Percentiles rank a stretch among this genome's conserved stretches.
Evolutionary conservation across 345 rosid genomes (phyloP).

Genomic region (Euphorbia tirucalli): DNA sequence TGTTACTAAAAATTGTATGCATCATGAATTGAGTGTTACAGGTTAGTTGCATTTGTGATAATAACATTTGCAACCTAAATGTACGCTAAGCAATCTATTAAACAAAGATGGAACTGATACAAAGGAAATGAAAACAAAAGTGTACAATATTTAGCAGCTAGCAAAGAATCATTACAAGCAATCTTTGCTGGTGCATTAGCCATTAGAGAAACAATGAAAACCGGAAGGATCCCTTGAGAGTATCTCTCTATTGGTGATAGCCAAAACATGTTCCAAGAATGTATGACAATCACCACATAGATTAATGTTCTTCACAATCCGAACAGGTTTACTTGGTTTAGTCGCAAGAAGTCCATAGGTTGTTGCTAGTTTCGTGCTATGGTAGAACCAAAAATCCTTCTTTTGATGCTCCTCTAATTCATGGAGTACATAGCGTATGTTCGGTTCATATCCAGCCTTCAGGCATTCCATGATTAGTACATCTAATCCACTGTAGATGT

Average conservation of each 20-base stretch:
- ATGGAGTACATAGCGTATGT: constrained; percentile 85
- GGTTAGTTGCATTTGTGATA: no score
- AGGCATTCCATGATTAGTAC: constrained; percentile 66
- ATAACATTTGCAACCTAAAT: neutral
- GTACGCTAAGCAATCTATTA: neutral
- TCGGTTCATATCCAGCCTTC: constrained; percentile 67
- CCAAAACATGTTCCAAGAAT: constrained; percentile 57
- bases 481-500: constrained; percentile 68
- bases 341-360: constrained; percentile 66
- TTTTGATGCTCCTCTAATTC: constrained; percentile 87
- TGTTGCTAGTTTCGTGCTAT: constrained; percentile 84
- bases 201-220: constrained; percentile 66
- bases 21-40: no score
- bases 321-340: constrained; percentile 43
- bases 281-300: constrained; percentile 83
- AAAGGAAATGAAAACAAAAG: neutral
- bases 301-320: constrained; percentile 65
- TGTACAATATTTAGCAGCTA: neutral
- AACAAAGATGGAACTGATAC: no score
- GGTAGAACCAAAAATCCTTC: constrained; percentile 71
- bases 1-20: no score
- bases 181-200: constrained; percentile 73
- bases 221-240: constrained; percentile 76
- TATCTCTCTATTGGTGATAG: constrained; percentile 57
- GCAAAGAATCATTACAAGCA: constrained; percentile 41